These are phyloP conservation scores for Neolecta irregularis DNA, from an alignment of 1,139 yeast species.

Conservation along the genomic window DNA sequence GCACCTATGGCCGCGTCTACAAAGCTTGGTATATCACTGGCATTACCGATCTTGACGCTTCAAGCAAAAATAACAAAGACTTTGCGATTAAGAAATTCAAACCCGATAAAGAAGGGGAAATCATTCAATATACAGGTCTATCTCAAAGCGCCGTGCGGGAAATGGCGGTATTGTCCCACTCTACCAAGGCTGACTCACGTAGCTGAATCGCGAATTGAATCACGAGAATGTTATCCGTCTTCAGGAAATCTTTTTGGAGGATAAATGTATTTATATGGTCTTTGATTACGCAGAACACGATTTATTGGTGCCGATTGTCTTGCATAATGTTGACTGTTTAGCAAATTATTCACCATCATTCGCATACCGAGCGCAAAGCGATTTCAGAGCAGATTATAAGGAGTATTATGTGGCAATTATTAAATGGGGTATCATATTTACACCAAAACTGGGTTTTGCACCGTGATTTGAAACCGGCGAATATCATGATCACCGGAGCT, in stretches of 20 bases:
- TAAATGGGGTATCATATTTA: conserved; percentile 77
- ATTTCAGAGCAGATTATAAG: conserved; percentile 67
- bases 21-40: conserved; percentile 36
- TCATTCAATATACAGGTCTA: conserved; percentile 79
- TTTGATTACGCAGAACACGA: conserved; percentile 96
- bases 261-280: conserved; percentile 83
- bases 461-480: conserved; percentile 92
- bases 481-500: conserved; percentile 80
- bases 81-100: conserved; percentile 90
- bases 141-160: conserved; percentile 94
- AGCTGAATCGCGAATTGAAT: conserved; percentile 63
- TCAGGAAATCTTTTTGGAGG: conserved; percentile 75
- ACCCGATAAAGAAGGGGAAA: conserved; percentile 84
- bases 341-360: conserved; percentile 85
- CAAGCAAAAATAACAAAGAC: conserved; percentile 12
- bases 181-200: conserved; percentile 13
- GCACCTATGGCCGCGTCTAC: conserved; percentile 94
- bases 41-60: conserved; percentile 1
- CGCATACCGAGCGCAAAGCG: conserved; percentile 69
- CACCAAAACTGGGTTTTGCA: conserved; percentile 95
- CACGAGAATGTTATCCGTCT: conserved; percentile 68
- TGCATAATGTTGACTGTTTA: conserved; percentile 3
- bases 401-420: conserved; percentile 78
- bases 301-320: conserved; percentile 28
- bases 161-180: too few relatives aligned